These are phyloP conservation scores for Platanthera zijinensis DNA, from an alignment of 106 monocot species.

Conservation along the genomic window DNA sequence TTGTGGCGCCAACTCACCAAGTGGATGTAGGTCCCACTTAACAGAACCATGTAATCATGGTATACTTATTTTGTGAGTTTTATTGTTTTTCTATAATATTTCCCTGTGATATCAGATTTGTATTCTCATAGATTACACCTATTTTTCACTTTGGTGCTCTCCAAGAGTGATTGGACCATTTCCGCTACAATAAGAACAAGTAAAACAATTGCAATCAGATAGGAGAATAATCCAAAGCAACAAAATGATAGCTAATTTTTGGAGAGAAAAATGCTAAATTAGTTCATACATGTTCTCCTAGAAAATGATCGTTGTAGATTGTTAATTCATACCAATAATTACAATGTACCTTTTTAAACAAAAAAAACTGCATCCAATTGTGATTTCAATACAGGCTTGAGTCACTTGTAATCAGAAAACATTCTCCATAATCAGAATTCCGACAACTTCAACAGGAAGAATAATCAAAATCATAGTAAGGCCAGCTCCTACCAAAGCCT, in stretches of 20 bases:
- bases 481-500: constrained; percentile 1
- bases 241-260: not conserved
- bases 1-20: too few relatives aligned
- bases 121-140: too few relatives aligned
- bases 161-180: too few relatives aligned
- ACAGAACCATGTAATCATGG: too few relatives aligned
- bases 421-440: not conserved
- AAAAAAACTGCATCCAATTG: not conserved
- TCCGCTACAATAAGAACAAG: not conserved
- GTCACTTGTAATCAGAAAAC: not conserved
- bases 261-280: not conserved
- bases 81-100: too few relatives aligned
- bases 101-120: too few relatives aligned
- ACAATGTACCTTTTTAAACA: not conserved
- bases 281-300: not conserved
- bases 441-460: not conserved
- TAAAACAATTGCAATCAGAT: not conserved
- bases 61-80: too few relatives aligned
- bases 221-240: not conserved
- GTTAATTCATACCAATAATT: not conserved
- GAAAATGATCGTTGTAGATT: not conserved
- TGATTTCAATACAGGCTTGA: not conserved
- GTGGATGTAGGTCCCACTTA: too few relatives aligned
- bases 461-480: not conserved
- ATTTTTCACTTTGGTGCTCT: too few relatives aligned